A percentile compares a stretch with the other conserved stretches of the same genome.
phyloP scores from a whole-genome alignment of 257 asterid species.

The Solanum rostratum region DNA sequence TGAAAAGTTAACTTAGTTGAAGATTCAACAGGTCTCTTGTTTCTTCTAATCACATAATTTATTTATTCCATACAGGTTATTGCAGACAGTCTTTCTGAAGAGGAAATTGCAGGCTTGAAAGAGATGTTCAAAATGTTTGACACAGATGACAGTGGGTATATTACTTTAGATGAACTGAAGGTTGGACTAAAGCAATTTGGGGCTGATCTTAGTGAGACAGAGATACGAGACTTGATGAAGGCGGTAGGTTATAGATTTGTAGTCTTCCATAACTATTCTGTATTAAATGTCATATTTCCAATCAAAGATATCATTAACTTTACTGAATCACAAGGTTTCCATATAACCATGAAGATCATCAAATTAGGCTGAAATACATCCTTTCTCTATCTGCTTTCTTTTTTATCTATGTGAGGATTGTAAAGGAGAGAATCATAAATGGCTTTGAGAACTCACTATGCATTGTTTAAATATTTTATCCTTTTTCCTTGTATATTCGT shows the following conservation, averaged over 20 bases:
- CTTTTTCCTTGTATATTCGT: neutral
- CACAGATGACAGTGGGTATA: conserved; percentile 15
- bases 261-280: neutral
- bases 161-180: conserved; percentile 21
- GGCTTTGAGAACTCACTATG: neutral
- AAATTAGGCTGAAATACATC: neutral
- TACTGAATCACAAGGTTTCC: neutral
- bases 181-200: conserved; percentile 20
- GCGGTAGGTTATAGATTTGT: conserved; percentile 8
- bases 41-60: neutral
- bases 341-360: neutral
- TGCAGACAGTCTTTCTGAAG: conserved; percentile 24
- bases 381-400: neutral
- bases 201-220: conserved; percentile 15
- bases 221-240: conserved; percentile 14
- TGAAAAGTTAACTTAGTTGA: neutral
- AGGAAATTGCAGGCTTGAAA: conserved; percentile 24
- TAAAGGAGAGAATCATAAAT: neutral
- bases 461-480: neutral
- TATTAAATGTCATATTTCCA: neutral
- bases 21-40: neutral
- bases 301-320: neutral
- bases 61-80: conserved; percentile 6
- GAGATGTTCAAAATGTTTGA: conserved; percentile 27
- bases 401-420: neutral